phyloP scores from a whole-genome alignment of 805 yeast species.

The Ogataea neopini region DNA sequence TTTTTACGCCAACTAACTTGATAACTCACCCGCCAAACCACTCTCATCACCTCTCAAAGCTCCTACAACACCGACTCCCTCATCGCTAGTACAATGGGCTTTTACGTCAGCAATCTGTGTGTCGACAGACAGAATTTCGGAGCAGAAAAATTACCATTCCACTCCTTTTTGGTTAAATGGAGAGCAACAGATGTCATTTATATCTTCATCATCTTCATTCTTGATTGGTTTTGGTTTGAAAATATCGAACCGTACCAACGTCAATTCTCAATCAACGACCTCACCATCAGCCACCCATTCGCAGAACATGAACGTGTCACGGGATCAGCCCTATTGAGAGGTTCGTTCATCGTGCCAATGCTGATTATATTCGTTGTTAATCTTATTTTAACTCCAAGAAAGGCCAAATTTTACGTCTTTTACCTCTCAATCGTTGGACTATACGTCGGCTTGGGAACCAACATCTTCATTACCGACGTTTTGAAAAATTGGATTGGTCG shows the following conservation, averaged over 20 bases:
- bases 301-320: conserved; percentile 75
- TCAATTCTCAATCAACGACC: conserved; percentile 74
- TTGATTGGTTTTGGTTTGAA: conserved; percentile 31
- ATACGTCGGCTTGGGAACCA: conserved; percentile 55
- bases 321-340: conserved; percentile 51
- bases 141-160: conserved; percentile 22
- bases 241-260: conserved; percentile 66
- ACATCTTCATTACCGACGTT: conserved; percentile 67
- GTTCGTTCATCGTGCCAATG: conserved; percentile 54
- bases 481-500: conserved; percentile 86
- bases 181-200: conserved; percentile 29
- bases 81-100: conserved; percentile 13
- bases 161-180: conserved; percentile 26
- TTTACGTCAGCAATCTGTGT: conserved; percentile 17
- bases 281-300: conserved; percentile 78
- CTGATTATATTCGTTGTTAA: conserved; percentile 36
- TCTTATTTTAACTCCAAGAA: conserved; percentile 44
- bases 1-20: neutral
- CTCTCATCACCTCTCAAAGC: neutral
- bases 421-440: conserved; percentile 71
- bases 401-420: conserved; percentile 57
- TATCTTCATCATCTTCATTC: conserved; percentile 18
- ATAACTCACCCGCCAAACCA: neutral
- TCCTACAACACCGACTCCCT: no score
- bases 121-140: conserved; percentile 34